These are phyloP conservation scores for Mortierella antarctica DNA, from an alignment of 192 early-diverging fungal genomes.

Conservation along the genomic window DNA sequence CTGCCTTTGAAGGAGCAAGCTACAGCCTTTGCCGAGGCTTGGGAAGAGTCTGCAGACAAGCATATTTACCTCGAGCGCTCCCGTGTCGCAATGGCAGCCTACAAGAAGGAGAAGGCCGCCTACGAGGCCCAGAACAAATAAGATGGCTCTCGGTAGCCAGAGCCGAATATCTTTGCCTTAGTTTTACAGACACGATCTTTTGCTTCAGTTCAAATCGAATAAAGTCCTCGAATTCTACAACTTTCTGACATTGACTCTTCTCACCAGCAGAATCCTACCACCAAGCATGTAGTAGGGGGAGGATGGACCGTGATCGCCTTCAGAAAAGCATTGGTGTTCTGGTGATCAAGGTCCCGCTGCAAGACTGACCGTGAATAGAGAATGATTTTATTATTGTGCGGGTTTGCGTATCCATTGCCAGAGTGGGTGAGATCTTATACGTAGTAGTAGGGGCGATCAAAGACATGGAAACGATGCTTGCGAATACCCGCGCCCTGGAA, in stretches of 20 bases:
- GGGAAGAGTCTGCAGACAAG: slow-evolving; percentile 15
- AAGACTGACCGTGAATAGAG: neutral
- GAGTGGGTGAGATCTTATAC: slow-evolving; percentile 12
- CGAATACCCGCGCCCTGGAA: slow-evolving; percentile 79
- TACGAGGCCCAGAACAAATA: slow-evolving; percentile 20
- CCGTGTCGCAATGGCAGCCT: neutral
- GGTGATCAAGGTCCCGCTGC: neutral
- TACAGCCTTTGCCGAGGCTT: slow-evolving; percentile 19
- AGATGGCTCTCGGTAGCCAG: neutral
- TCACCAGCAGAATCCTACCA: too few relatives aligned
- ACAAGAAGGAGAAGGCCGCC: slow-evolving; percentile 23
- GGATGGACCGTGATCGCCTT: too few relatives aligned
- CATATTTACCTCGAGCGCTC: neutral
- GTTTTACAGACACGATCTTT: neutral
- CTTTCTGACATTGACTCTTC: too few relatives aligned
- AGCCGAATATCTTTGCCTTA: neutral
- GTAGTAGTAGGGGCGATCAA: slow-evolving; percentile 81
- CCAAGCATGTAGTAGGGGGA: too few relatives aligned
- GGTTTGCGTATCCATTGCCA: neutral
- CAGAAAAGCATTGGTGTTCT: neutral
- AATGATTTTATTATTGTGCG: neutral
- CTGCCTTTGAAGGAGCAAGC: slow-evolving; percentile 20
- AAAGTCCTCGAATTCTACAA: neutral
- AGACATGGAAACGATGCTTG: slow-evolving; percentile 82
- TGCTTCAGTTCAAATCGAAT: neutral